Conservation (phyloP, 2,329 filamentous ascomycete species). For the Pezicula rhizophila region DNA sequence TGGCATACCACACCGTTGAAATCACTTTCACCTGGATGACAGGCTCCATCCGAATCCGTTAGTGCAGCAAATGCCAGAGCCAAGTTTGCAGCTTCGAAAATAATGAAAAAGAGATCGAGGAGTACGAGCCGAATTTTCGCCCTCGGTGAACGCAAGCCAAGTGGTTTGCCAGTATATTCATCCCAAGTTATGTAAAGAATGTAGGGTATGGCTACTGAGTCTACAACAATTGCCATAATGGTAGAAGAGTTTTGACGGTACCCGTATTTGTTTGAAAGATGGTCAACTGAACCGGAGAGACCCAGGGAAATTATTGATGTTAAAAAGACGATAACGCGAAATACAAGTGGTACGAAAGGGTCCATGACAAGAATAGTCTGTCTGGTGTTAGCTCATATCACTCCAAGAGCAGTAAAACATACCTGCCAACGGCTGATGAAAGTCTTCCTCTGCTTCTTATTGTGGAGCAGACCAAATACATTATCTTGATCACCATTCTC, state of each 20-base stretch:
- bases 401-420: constrained; percentile 2
- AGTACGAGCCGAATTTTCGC: constrained; percentile 87
- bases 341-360: constrained; percentile 74
- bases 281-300: constrained; percentile 69
- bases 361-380: constrained; percentile 27
- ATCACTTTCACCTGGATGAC: constrained; percentile 36
- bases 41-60: constrained; percentile 55
- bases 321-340: constrained; percentile 74
- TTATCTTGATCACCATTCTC: constrained; percentile 22
- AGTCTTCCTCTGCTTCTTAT: constrained; percentile 20
- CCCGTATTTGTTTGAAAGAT: constrained; percentile 34
- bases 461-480: constrained; percentile 19
- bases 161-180: constrained; percentile 89
- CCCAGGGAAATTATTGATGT: constrained; percentile 79
- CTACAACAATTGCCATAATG: constrained; percentile 82
- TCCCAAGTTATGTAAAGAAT: constrained; percentile 92
- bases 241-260: constrained; percentile 65
- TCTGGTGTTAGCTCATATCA: constrained; percentile 5
- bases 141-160: constrained; percentile 76
- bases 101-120: constrained; percentile 91
- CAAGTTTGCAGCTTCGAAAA: constrained; percentile 92
- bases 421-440: constrained; percentile 23
- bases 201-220: constrained; percentile 83
- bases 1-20: constrained; percentile 45
- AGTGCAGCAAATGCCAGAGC: constrained; percentile 83